These are phyloP conservation scores for Acer saccharum DNA, from an alignment of 345 rosid genomes.

Conservation along the genomic window DNA sequence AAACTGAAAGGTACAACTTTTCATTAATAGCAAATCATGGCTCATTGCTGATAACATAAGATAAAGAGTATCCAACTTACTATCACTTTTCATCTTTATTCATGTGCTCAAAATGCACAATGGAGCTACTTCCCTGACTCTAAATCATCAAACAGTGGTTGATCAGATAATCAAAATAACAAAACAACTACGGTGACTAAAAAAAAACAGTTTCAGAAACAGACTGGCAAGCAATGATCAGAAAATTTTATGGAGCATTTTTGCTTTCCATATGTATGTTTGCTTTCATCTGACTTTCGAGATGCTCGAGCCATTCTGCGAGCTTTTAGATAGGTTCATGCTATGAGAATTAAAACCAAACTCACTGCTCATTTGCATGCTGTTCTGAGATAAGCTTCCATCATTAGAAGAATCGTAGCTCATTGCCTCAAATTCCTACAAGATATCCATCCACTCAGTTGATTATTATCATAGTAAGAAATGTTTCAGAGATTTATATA, in stretches of 20 bases:
- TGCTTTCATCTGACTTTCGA: slow-evolving; percentile 62
- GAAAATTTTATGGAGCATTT: slow-evolving; percentile 28
- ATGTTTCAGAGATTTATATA: no score
- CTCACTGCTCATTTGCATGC: no score
- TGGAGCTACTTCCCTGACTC: slow-evolving; percentile 8
- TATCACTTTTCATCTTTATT: slow-evolving; percentile 12
- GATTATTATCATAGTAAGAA: no score
- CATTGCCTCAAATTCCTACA: no score
- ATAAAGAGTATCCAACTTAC: no score
- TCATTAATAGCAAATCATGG: neutral
- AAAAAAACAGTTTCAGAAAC: neutral
- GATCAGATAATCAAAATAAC: neutral
- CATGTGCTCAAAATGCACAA: slow-evolving; percentile 8
- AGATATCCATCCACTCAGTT: no score
- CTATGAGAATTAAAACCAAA: no score
- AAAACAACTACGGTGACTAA: neutral
- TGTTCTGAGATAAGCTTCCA: no score
- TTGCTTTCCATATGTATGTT: slow-evolving; percentile 37
- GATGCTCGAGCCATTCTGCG: slow-evolving; percentile 34
- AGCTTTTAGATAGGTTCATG: slow-evolving; percentile 61
- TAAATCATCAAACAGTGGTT: neutral
- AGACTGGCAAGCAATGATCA: neutral
- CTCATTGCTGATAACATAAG: neutral
- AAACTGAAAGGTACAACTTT: neutral
- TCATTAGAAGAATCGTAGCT: no score